A percentile compares a stretch with the other conserved stretches of the same genome.
Conservation (phyloP, 2,329 filamentous ascomycete species). For the Xylariaceae sp. region DNA sequence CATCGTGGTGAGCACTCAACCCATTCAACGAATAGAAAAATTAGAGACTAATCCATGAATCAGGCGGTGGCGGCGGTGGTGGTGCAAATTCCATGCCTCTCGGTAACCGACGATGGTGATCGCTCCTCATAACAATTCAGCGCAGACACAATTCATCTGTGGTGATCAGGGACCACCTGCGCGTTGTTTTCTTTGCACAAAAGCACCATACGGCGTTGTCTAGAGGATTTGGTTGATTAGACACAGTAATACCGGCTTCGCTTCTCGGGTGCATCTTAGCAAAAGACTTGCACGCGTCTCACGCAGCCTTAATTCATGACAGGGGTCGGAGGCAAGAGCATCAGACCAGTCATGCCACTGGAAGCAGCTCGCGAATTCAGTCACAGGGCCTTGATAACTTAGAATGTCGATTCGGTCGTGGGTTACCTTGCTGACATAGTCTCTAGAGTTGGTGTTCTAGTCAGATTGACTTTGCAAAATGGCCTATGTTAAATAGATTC, state of each 20-base stretch:
- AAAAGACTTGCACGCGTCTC: conserved; percentile 18
- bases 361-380: conserved; percentile 7
- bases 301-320: conserved; percentile 14
- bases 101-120: conserved; percentile 35
- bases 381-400: conserved; percentile 10
- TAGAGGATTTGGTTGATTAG: conserved; percentile 34
- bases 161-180: conserved; percentile 14
- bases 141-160: conserved; percentile 3
- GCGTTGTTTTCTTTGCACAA: conserved; percentile 23
- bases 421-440: conserved; percentile 26
- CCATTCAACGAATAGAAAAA: conserved; percentile 7
- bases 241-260: conserved; percentile 29
- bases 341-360: conserved; percentile 10
- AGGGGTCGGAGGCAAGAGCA: background rate
- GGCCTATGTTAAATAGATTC: conserved; percentile 25
- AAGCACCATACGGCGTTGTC: conserved; percentile 35
- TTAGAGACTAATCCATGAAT: conserved; percentile 33
- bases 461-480: conserved; percentile 16
- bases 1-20: conserved; percentile 31
- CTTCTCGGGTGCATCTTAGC: conserved; percentile 22
- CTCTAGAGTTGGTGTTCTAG: conserved; percentile 28
- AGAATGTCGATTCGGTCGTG: conserved; percentile 14
- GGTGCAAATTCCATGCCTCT: conserved; percentile 40
- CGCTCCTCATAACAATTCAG: conserved; percentile 4
- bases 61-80: conserved; percentile 43